Base-by-base conservation (phyloP, 2,329 filamentous ascomycete genomes). In the Colletotrichum salicis region DNA sequence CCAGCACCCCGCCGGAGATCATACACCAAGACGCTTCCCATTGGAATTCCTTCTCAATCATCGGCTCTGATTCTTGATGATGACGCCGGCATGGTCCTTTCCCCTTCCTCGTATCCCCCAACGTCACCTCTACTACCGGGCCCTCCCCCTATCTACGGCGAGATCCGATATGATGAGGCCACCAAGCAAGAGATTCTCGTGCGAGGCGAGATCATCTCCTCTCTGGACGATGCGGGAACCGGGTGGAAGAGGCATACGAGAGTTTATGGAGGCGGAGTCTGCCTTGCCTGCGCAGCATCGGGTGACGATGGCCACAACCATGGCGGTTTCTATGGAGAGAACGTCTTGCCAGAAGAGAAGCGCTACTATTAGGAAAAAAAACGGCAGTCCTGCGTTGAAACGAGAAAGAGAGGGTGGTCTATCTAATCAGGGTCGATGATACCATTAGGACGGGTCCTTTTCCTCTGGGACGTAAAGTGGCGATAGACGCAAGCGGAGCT, bases 231-330 rank as follows among this genome's bases (percentile, higher is more conserved):
- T 68, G 80, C 83, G 13, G 87, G 86, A 5, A 82, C 84, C 22
- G 84, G 84, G 54, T 90, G 88, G 88, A 86, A 83, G 75, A 84
- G 87, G 48, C 88, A 90, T 77, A 90, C 88, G 19, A 84, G 87
- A 31, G 88, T 90, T 31, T 90, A 89, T 73, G 88, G 88, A 33
- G 88, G 88, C 70, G 87, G 88, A 6, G 84, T 87, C 3, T 90
- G 88, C 73, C 82, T 89, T 51, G 87, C 88, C 1, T 90, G 88
- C 74, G 80, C 85, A 51, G 86, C 85, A 10, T 83, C 86, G 11
- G 85, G 83, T 7, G 80, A 80, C 37, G 78, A 80, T n/a, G 80
- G 84, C 31, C 81, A 81, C 12, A 81, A 80, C 12, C 82, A 83
- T 8, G 85, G 82, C 22, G 84, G 86, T 8, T 88, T 88, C 77